Evolutionary conservation across 371 early-diverging fungal genomes (phyloP), one percentile per base, ranked within the genome.

Genomic region (Dentiscutata heterogama): DNA sequence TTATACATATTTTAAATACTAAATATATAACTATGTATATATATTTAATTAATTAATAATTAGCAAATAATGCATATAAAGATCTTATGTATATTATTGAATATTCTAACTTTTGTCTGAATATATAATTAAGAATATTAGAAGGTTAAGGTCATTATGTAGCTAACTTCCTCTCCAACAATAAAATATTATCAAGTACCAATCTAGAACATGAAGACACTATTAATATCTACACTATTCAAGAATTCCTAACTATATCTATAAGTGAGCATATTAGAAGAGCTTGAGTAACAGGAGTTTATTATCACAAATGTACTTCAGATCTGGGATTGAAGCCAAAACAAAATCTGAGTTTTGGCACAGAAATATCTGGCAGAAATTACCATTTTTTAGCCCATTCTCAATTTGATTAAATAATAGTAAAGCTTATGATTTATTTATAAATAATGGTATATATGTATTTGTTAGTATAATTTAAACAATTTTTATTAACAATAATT

Each of bases 341-440:
- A 70, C 25, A 16, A 70, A 70, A 46, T 31, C 31, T 70, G 70
- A 70, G 35, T 70, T 70, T 42, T 70, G 70, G 70, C 70, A 70
- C 16, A 20, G 42, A 2, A 35, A 42, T 13, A 25, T 70, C 7
- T 70, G 70, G 70, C 35, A 70, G 35, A 5, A 70, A 25, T 70
- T 42, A 29, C 70, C 14, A 0, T 20, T 70, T 29, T 70, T 70
- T 13, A 20, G 70, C 18, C 22, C 13, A 42, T 35, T 4, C 8
- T 31, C 11, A 8, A 42, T 70, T 18, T 13, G 7, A 39, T 18
- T 70, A 39, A 18, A 70, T 39, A 18, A 20, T 29, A 11, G 39
- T 70, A 70, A 29, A n/a, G 18, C 16, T 18, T 70, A 13, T 29
- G 3, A 29, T 25, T 1, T 22, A 18, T 67, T 68, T 22, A 60